Evolutionary conservation across 139 green algal species (phyloP), one percentile per base, ranked within the genome.

Genomic region (Closterium sp.): DNA sequence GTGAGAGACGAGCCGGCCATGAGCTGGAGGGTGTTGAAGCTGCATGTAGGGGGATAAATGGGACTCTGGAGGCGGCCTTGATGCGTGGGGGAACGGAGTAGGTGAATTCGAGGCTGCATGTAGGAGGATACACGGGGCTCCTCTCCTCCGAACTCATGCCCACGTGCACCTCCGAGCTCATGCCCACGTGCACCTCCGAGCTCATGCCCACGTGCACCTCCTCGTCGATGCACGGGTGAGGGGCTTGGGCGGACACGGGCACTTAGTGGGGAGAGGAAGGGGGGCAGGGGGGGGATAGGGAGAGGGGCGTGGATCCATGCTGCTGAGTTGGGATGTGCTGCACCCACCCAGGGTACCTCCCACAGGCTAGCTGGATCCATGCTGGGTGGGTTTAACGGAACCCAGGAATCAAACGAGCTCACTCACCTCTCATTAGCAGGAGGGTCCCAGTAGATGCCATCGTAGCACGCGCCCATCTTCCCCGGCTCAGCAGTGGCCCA

Each of bases 371-470:
- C n/a, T n/a, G n/a, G n/a, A n/a, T n/a, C n/a, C n/a, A n/a, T n/a
- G n/a, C n/a, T n/a, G n/a, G n/a, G n/a, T n/a, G n/a, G n/a, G n/a
- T n/a, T n/a, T n/a, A n/a, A n/a, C n/a, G n/a, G n/a, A n/a, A n/a
- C n/a, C n/a, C n/a, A 13, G 6, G 10, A 70, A 2, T 70, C 45
- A 70, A 9, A 70, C 45, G 10, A 19, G 45, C 27, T 86, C 1
- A 38, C 22, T 89, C 34, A 94, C 92, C 29, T 93, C 91, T 98
- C 96, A 0, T 62, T 34, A 0, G 86, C 28, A 0, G 97, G 97
- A 0, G 98, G 98, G 91, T 98, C 95, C 98, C 98, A 99, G 94
- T 97, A 95, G 73, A 99, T 95, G 73, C 97, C 98, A 94, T 99
- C 97, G 95, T 98, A 99, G 31, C 96, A 96, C 13, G 97, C 97